A percentile compares a stretch with the other conserved stretches of the same genome.
Evolutionary conservation across 371 early-diverging fungal species (phyloP).

Genomic region (Apophysomyces elegans): DNA sequence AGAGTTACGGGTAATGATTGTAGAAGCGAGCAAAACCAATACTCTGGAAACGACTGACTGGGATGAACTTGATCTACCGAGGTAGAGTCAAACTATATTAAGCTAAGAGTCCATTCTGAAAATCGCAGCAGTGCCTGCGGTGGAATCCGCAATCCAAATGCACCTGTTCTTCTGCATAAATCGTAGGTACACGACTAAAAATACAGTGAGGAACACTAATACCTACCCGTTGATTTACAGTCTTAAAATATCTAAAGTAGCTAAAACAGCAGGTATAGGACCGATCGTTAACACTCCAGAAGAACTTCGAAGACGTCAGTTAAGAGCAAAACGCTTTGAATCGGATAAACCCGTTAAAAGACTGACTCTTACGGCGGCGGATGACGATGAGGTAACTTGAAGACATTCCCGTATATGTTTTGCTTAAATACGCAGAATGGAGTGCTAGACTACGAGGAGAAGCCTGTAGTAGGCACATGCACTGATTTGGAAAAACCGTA

Average conservation of each 20-base stretch:
- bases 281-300: constrained; percentile 14
- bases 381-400: not conserved
- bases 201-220: not conserved
- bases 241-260: not conserved
- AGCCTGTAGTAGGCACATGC: constrained; percentile 86
- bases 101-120: not conserved
- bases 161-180: not conserved
- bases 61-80: constrained; percentile 28
- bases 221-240: not conserved
- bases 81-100: not conserved
- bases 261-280: constrained; percentile 14
- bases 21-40: constrained; percentile 30
- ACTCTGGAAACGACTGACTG: constrained; percentile 57
- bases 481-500: constrained; percentile 81
- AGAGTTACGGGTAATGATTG: constrained; percentile 49
- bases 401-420: not conserved
- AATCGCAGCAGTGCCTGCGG: constrained; percentile 37
- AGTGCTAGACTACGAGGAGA: constrained; percentile 76
- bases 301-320: constrained; percentile 17
- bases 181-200: not conserved
- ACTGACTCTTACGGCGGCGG: not conserved
- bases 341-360: constrained; percentile 20
- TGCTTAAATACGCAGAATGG: constrained; percentile 14
- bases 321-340: constrained; percentile 37
- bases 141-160: constrained; percentile 4